Base-by-base conservation (phyloP, 306 rosid species). In the Vigna radiata region DNA sequence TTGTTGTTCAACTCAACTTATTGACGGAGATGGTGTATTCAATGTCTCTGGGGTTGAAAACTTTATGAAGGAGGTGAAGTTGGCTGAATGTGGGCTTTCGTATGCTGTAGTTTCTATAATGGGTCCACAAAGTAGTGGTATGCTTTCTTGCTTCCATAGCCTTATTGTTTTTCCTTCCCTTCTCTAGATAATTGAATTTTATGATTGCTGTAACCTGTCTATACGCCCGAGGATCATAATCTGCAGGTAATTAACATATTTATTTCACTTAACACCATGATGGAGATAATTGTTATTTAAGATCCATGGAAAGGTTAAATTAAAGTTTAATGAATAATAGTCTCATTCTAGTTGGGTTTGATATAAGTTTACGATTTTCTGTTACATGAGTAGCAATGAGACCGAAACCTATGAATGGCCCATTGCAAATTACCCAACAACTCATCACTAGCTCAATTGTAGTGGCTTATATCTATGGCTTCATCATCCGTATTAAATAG, bases 101-200 rank as follows among this genome's bases (percentile, higher is more conserved):
- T 96, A 96, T 73, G 98, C 99, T 2, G 83, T 96, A 17, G 98
- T 91, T 85, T 92, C 99, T 68, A 93, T 96, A 23, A 93, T 96
- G 99, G 99, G 99, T 19, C 99, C 99, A 29, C 99, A 96, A 79
- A 96, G 99, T 85, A 96, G 99, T 84, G 99, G 99, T 96, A 89
- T 55, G 86, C 66, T 79, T 81, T 72, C 84, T 82, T 77, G 72
- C 76, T 47, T 75, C 23, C 31, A 15, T 68, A 73, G 59, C 66
- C 55, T 75, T 58, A n/a, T 77, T 59, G 46, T 59, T 77, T 37
- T 39, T 76, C 65, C 76, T 72, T 67, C 41, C 65, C 43, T 62
- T 55, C 70, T 17, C 15, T 70, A 54, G 64, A 21, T 79, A 21
- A 21, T 59, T 60, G 19, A 46, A 62, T 27, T 23, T 44, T 47